phyloP scores from a whole-genome alignment of 2,329 filamentous ascomycete species.

The Penicillium sp. region DNA sequence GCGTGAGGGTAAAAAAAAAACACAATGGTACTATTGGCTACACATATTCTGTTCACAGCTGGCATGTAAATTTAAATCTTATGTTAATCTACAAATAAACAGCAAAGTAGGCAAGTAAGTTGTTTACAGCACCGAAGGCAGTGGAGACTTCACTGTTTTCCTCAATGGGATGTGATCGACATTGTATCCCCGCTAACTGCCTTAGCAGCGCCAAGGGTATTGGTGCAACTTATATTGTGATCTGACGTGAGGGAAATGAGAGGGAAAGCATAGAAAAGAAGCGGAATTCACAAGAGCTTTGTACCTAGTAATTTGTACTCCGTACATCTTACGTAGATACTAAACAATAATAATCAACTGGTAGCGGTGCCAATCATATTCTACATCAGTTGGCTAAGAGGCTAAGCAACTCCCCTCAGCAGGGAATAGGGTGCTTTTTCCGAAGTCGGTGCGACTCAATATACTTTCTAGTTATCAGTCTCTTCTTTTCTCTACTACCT shows the following conservation, averaged over 20 bases:
- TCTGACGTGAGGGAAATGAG: background rate
- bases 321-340: background rate
- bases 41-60: background rate
- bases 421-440: background rate
- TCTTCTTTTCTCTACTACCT: too few relatives aligned
- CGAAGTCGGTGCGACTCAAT: background rate
- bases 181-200: background rate
- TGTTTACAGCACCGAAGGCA: background rate
- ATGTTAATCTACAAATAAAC: background rate
- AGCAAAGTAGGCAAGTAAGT: background rate
- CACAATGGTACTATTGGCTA: background rate
- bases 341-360: background rate
- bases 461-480: too few relatives aligned
- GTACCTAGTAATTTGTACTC: background rate
- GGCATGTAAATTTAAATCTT: background rate
- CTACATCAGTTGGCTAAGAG: too few relatives aligned
- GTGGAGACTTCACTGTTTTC: background rate
- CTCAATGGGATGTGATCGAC: background rate
- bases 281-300: background rate
- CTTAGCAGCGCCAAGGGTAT: too few relatives aligned
- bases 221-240: too few relatives aligned
- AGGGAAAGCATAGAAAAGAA: background rate
- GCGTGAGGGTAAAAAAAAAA: too few relatives aligned
- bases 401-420: too few relatives aligned
- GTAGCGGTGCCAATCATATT: too few relatives aligned